These are phyloP conservation scores for Fusarium tricinctum DNA, from an alignment of 2,329 filamentous ascomycete species.

Conservation along the genomic window DNA sequence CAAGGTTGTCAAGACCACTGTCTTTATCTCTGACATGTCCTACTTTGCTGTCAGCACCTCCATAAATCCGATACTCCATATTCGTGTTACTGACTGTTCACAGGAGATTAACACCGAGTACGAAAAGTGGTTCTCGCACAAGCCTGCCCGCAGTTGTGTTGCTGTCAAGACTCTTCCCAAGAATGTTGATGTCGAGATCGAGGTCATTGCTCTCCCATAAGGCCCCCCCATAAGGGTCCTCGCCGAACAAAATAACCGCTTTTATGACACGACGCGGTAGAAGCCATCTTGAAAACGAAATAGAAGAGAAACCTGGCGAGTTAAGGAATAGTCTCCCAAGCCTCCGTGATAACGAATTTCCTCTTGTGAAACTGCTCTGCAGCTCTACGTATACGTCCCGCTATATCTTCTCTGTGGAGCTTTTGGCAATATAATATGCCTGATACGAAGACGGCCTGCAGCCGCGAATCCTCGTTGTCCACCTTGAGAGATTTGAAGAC, in stretches of 20 bases:
- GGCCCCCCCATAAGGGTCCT: slow-evolving; percentile 60
- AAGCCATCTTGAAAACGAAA: slow-evolving; percentile 4
- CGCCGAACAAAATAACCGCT: slow-evolving; percentile 2
- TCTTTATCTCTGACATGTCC: slow-evolving; percentile 93
- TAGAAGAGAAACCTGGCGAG: too few species aligned
- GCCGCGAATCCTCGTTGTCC: background rate
- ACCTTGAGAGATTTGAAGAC: background rate
- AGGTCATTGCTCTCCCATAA: slow-evolving; percentile 82
- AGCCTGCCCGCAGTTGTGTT: slow-evolving; percentile 90
- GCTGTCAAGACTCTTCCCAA: slow-evolving; percentile 91
- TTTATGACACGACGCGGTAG: background rate
- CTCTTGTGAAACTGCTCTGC: background rate
- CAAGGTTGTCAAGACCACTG: slow-evolving; percentile 90
- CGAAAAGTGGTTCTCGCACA: slow-evolving; percentile 84
- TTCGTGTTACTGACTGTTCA: background rate
- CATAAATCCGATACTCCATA: background rate
- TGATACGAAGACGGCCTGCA: background rate
- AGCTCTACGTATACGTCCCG: background rate
- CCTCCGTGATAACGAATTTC: too few species aligned
- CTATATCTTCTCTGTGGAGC: background rate
- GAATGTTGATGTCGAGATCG: slow-evolving; percentile 89
- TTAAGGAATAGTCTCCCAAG: too few species aligned
- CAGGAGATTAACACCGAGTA: slow-evolving; percentile 87
- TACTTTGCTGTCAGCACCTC: slow-evolving; percentile 75
- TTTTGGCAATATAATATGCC: background rate